Percentiles rank a stretch among this genome's conserved stretches.
Evolutionary conservation across 768 basidiomycete species (phyloP).

Genomic region (Zangia roseola): DNA sequence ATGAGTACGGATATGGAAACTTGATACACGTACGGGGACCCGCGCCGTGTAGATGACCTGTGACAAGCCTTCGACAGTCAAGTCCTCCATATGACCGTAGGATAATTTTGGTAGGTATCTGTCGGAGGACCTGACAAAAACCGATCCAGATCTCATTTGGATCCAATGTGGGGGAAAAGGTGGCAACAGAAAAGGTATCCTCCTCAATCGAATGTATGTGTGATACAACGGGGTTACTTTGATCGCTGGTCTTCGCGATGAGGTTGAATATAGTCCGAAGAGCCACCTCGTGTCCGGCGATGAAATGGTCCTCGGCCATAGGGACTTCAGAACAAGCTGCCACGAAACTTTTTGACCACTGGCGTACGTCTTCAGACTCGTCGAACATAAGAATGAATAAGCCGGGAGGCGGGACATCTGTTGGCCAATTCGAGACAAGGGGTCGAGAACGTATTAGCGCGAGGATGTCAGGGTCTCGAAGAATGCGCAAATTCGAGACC

Average conservation of each 20-base stretch:
- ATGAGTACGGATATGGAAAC: slow-evolving; percentile 3
- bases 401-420: slow-evolving; percentile 56
- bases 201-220: slow-evolving; percentile 3
- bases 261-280: slow-evolving; percentile 39
- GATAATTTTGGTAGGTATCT: slow-evolving; percentile 48
- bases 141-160: slow-evolving; percentile 52
- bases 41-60: slow-evolving; percentile 57
- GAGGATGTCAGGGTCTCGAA: slow-evolving; percentile 51
- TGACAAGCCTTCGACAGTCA: slow-evolving; percentile 53
- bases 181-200: slow-evolving; percentile 1
- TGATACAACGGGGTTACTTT: not conserved
- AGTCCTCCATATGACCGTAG: slow-evolving; percentile 35
- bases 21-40: slow-evolving; percentile 54
- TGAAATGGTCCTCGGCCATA: slow-evolving; percentile 48
- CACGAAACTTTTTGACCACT: slow-evolving; percentile 57
- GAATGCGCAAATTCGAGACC: slow-evolving; percentile 57
- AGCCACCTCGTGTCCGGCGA: slow-evolving; percentile 44
- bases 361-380: slow-evolving; percentile 46
- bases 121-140: slow-evolving; percentile 45
- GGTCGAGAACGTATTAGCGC: slow-evolving; percentile 27
- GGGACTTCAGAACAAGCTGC: slow-evolving; percentile 40
- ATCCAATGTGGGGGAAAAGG: slow-evolving; percentile 38
- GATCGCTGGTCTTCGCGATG: slow-evolving; percentile 15
- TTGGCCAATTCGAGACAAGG: slow-evolving; percentile 48
- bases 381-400: slow-evolving; percentile 59